Base-by-base conservation (phyloP, 352 stramenopile genomes). In the Globisporangium orthogonon region DNA sequence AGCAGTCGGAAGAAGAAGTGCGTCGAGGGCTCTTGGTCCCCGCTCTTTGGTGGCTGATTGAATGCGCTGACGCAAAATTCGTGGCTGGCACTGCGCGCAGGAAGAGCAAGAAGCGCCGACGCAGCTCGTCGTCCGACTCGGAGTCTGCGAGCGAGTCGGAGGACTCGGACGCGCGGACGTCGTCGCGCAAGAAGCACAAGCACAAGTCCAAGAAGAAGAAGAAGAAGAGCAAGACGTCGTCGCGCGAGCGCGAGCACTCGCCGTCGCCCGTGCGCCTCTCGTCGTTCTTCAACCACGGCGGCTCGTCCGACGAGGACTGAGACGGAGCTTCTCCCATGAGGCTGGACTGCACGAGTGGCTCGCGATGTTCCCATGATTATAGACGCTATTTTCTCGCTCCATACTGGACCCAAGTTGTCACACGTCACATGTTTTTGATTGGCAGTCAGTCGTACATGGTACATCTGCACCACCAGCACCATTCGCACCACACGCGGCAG, bases 241-340 rank as follows among this genome's bases (percentile, higher is more conserved):
- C 61, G 55, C 79, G 72, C 23, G 48, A 55, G 35, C 60, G 61
- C 30, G 70, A 80, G 45, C 64, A 52, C 39, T 91, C 71, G 39
- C 66, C 71, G 33, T 91, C 80, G 46, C 77, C 83, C 33, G 68
- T 91, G 62, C 78, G 86, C 31, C 75, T 98, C 28, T 97, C 86
- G 9, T 92, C 88, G n/a, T 98, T 98, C 64, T 91, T 98, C 56
- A 75, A 91, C 41, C 70, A 87, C 39, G 70, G 70, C 7, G 58
- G 29, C 0, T 63, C 58, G 43, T 58, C 51, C 14, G 58, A 64
- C 23, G 58, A 64, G 14, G 50, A 48, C 18, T 37, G 31, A 37
- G 49, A 23, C 23, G 23, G 23, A 23, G 23, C 23, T 23, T 23
- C 23, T 23, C 48, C 3, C 14, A 5, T 15, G 33, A 37, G 33